phyloP scores from a whole-genome alignment of 805 yeast species.

The Ogataea saltuana region DNA sequence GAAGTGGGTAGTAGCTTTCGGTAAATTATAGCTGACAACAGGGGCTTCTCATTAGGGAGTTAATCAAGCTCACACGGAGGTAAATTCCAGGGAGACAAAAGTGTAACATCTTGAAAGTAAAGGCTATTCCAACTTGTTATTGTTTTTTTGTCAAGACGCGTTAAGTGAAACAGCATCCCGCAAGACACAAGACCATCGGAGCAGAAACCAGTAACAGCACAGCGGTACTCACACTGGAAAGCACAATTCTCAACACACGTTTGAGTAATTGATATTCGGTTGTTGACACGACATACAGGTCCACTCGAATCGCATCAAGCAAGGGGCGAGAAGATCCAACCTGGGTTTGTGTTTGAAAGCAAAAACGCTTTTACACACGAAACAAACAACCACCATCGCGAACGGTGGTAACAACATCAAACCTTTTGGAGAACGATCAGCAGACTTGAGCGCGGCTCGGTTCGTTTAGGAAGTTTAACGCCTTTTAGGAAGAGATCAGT shows the following conservation, averaged over 20 bases:
- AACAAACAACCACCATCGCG: conserved; percentile 12
- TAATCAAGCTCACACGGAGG: not conserved
- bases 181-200: not conserved
- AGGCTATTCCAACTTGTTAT: conserved; percentile 2
- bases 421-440: not conserved
- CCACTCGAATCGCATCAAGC: conserved; percentile 2
- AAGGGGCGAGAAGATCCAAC: not conserved
- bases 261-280: conserved; percentile 1
- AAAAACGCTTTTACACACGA: not conserved
- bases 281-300: conserved; percentile 6
- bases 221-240: not conserved
- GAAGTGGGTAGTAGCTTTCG: conserved; percentile 5
- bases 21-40: conserved; percentile 4
- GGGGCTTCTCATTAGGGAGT: conserved; percentile 3
- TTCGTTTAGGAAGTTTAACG: conserved; percentile 7
- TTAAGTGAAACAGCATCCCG: not conserved
- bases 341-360: not conserved
- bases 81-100: conserved; percentile 1
- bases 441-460: conserved; percentile 4
- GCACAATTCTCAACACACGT: not conserved
- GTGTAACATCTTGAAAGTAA: conserved; percentile 2
- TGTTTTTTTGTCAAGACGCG: conserved; percentile 7
- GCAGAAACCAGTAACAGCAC: not conserved
- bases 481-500: conserved; percentile 1
- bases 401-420: conserved; percentile 9